phyloP scores from a whole-genome alignment of 2,329 filamentous ascomycete species.

The Aureobasidium melanogenum region DNA sequence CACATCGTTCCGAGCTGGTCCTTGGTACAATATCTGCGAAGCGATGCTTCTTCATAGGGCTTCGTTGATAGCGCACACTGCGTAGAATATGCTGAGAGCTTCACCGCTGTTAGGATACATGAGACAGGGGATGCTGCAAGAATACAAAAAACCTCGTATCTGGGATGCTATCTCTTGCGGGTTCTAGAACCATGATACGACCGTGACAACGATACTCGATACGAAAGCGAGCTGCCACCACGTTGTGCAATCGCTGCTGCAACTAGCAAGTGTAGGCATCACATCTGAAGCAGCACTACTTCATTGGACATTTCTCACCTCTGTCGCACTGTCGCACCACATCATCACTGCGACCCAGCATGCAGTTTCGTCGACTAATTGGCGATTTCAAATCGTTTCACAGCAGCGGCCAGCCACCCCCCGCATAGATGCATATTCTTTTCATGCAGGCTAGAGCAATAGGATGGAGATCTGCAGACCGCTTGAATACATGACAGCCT shows the following conservation, averaged over 20 bases:
- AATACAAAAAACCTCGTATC: not conserved
- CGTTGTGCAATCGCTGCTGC: not conserved
- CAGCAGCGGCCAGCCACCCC: not conserved
- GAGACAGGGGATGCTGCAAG: not conserved
- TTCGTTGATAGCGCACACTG: not conserved
- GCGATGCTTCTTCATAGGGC: not conserved
- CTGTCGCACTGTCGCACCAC: not conserved
- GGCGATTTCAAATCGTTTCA: not conserved
- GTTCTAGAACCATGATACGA: conserved; percentile 9
- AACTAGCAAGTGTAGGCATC: too few species aligned
- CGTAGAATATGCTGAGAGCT: not conserved
- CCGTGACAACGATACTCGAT: not conserved
- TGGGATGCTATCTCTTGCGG: not conserved
- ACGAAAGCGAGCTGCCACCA: not conserved
- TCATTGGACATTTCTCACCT: not conserved
- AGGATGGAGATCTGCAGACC: conserved; percentile 8
- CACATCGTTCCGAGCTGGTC: not conserved
- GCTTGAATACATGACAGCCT: conserved; percentile 7
- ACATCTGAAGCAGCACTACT: not conserved
- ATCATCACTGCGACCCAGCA: not conserved
- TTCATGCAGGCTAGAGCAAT: not conserved
- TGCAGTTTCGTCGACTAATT: not conserved
- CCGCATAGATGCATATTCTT: not conserved
- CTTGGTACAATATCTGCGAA: not conserved
- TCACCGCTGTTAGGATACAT: not conserved